Conservation (phyloP, 768 basidiomycete species). For the Russula compacta region DNA sequence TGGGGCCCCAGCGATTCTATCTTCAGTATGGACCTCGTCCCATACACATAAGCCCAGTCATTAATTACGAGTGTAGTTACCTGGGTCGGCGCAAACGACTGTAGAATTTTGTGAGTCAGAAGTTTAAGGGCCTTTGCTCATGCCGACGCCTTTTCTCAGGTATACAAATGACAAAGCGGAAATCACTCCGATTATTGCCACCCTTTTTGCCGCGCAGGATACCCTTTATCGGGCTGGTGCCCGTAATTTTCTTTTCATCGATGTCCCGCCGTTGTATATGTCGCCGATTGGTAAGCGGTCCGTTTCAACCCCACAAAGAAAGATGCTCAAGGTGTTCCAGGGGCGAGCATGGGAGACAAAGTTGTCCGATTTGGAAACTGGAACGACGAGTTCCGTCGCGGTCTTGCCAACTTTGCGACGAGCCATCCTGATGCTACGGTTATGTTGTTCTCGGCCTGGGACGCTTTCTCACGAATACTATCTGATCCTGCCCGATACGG, state of each 20-base stretch:
- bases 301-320: background rate
- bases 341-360: slow-evolving; percentile 8
- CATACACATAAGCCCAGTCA: background rate
- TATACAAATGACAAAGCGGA: slow-evolving; percentile 7
- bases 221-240: slow-evolving; percentile 37
- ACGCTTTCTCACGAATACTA: slow-evolving; percentile 23
- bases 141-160: slow-evolving; percentile 12
- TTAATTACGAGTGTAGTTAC: slow-evolving; percentile 32
- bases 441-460: slow-evolving; percentile 22
- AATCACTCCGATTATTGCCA: slow-evolving; percentile 15
- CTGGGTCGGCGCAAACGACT: slow-evolving; percentile 56
- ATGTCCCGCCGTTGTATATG: slow-evolving; percentile 42
- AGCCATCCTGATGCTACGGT: slow-evolving; percentile 22
- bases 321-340: background rate
- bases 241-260: slow-evolving; percentile 46
- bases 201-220: slow-evolving; percentile 36
- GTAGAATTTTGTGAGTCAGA: slow-evolving; percentile 22
- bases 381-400: slow-evolving; percentile 11
- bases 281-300: slow-evolving; percentile 30
- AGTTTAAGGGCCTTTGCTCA: slow-evolving; percentile 22
- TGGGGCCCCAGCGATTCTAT: slow-evolving; percentile 38
- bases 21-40: slow-evolving; percentile 33
- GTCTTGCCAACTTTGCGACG: slow-evolving; percentile 17
- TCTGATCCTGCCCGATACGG: slow-evolving; percentile 20
- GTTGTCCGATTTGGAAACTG: slow-evolving; percentile 13